Evolutionary conservation across 331 rosid genomes (phyloP).

Genomic region (Rosa hybrid): DNA sequence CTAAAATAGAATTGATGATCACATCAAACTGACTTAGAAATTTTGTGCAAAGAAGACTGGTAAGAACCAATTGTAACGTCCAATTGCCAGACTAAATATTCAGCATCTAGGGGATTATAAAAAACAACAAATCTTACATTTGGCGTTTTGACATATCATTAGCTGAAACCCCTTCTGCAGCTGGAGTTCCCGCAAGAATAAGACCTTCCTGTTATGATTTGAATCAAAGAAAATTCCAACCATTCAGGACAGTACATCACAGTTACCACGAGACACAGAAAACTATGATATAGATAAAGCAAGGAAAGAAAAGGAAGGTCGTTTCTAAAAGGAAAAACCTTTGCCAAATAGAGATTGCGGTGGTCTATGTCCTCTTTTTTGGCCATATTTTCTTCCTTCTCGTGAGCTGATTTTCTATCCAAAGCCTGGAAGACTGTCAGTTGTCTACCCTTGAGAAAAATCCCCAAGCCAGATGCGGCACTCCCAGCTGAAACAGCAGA

Average conservation of each 20-base stretch:
- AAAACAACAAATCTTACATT: conserved; percentile 48
- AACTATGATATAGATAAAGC: not conserved
- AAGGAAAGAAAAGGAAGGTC: conserved; percentile 5
- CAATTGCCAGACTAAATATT: not conserved
- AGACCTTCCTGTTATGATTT: conserved; percentile 75
- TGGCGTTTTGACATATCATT: conserved; percentile 82
- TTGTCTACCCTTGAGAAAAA: conserved; percentile 79
- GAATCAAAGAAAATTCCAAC: conserved; percentile 29
- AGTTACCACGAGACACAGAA: not conserved
- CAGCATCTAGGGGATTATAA: not conserved
- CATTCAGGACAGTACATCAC: conserved; percentile 15
- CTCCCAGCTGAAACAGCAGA: conserved; percentile 72
- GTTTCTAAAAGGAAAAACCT: conserved; percentile 48
- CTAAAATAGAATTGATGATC: not conserved
- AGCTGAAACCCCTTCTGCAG: conserved; percentile 93
- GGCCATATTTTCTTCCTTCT: conserved; percentile 70
- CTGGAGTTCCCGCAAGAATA: conserved; percentile 83
- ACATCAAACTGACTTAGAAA: not conserved
- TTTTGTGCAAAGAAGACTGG: not conserved
- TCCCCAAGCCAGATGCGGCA: conserved; percentile 66
- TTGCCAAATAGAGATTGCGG: conserved; percentile 83
- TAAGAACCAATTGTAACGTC: not conserved
- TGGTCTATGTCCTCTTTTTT: conserved; percentile 73
- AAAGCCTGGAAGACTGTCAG: conserved; percentile 78
- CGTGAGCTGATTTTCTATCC: conserved; percentile 90